Conservation (phyloP, 371 early-diverging fungal genomes). For the Mortierella polycephala region DNA sequence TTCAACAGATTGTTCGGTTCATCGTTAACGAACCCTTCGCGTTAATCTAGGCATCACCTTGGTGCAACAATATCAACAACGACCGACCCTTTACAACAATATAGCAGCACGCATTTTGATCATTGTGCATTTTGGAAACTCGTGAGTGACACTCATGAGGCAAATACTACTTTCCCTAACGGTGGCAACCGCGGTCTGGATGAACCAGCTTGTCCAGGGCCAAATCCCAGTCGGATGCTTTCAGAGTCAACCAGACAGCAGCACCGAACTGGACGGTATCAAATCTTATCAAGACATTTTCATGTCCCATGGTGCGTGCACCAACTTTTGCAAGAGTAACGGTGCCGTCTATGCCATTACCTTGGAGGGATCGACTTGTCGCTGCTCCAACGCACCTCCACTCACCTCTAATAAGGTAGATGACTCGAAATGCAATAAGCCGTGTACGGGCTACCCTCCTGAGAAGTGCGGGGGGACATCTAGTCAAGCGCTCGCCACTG, state of each 20-base stretch:
- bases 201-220: slow-evolving; percentile 8
- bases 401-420: slow-evolving; percentile 39
- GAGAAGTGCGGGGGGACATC: slow-evolving; percentile 47
- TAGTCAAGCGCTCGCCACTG: slow-evolving; percentile 18
- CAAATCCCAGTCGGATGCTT: slow-evolving; percentile 45
- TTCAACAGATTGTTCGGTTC: too few relatives aligned
- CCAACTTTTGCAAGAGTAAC: slow-evolving; percentile 31
- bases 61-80: too few relatives aligned
- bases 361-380: slow-evolving; percentile 38
- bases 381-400: slow-evolving; percentile 29
- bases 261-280: background rate
- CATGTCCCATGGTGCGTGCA: slow-evolving; percentile 53
- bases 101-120: too few relatives aligned
- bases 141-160: slow-evolving; percentile 32
- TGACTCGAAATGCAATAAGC: slow-evolving; percentile 40
- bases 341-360: slow-evolving; percentile 38
- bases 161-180: slow-evolving; percentile 6
- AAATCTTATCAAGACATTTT: slow-evolving; percentile 46
- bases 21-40: too few relatives aligned
- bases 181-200: slow-evolving; percentile 8
- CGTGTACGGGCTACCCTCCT: slow-evolving; percentile 48
- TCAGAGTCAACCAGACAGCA: slow-evolving; percentile 32
- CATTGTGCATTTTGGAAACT: background rate
- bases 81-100: too few relatives aligned
- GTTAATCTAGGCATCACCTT: too few relatives aligned